Evolutionary conservation across 2,329 filamentous ascomycete genomes (phyloP).

Genomic region (Gaeumannomyces sp.): DNA sequence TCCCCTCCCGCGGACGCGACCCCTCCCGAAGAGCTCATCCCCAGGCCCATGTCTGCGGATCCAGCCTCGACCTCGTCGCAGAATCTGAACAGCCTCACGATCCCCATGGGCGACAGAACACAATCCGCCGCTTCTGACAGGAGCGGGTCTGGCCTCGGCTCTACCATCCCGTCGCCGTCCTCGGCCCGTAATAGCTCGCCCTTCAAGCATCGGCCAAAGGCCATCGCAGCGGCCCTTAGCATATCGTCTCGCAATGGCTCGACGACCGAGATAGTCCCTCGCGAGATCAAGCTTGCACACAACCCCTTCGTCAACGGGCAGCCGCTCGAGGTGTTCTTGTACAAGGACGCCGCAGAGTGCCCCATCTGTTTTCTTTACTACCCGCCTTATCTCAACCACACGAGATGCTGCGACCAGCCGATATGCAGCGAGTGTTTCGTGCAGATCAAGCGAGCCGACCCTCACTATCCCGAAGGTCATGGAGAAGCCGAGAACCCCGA

Average conservation of each 20-base stretch:
- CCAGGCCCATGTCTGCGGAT: constrained; percentile 37
- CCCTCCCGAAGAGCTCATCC: constrained; percentile 59
- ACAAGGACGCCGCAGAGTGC: constrained; percentile 85
- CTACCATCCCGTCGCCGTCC: constrained; percentile 52
- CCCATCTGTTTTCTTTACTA: constrained; percentile 97
- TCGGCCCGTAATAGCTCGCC: constrained; percentile 51
- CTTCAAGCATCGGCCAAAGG: constrained; percentile 82
- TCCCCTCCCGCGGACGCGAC: constrained; percentile 81
- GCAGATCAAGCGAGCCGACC: constrained; percentile 92
- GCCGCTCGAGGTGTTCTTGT: constrained; percentile 83
- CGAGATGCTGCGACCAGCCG: constrained; percentile 88
- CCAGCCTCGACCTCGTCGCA: constrained; percentile 48
- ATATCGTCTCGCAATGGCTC: constrained; percentile 67
- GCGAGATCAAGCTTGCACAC: constrained; percentile 71
- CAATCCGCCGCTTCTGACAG: constrained; percentile 73
- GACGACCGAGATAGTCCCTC: constrained; percentile 64
- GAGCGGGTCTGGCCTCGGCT: constrained; percentile 54
- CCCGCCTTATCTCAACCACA: constrained; percentile 88
- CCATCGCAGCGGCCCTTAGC: constrained; percentile 73
- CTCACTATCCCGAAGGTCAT: constrained; percentile 77
- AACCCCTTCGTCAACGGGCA: constrained; percentile 94
- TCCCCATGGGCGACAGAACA: constrained; percentile 72
- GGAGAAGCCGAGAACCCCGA: constrained; percentile 32
- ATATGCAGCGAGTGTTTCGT: constrained; percentile 99
- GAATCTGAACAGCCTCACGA: constrained; percentile 65